Evolutionary conservation across 2,329 filamentous ascomycete species (phyloP), one percentile per base, ranked within the genome.

Genomic region (Colletotrichum spaethianum): DNA sequence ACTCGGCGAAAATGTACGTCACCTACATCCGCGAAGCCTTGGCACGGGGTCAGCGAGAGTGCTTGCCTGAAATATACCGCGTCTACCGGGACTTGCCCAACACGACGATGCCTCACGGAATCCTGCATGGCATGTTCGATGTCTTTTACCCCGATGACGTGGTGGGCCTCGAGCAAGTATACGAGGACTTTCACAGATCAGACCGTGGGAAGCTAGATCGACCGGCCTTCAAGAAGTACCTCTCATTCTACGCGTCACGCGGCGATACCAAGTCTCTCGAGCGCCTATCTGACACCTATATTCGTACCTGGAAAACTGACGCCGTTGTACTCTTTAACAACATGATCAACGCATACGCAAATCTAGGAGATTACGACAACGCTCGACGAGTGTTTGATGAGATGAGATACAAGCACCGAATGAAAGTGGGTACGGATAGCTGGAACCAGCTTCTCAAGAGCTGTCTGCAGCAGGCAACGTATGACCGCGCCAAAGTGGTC

Each of bases 401-500:
- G n/a, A 89, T 96, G 67, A 78, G 79, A 31, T 76, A 82, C 8
- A 84, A 89, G 61, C 92, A 91, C 76, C 81, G 84, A 1, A 76
- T 93, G 20, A 75, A 83, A 52, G 92, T 92, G 8, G 89, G 90
- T 74, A 80, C 87, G 1, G 79, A 85, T 44, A 90, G 88, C 74
- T 97, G 93, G 92, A 97, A 97, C 78, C 91, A 92, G 28, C 81
- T 98, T 36, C 85, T 98, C 56, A 90, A 92, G 76, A 92, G 93
- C 3, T 89, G 95, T 80, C 86, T 87, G 23, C 90, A 90, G 75
- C 88, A 88, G 0, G 86, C 90, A 59, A 90, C 96, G 78, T 87
- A 93, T 53, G 85, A 90, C n/a, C 89, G 89, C 7, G 92, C 92
- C 16, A 83, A 94, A 68, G 79, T 84, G 8, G 86, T 87, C 60